A percentile compares a stretch with the other conserved stretches of the same genome.
Conservation (phyloP, 2,329 filamentous ascomycete genomes). For the Epicoccum nigrum region DNA sequence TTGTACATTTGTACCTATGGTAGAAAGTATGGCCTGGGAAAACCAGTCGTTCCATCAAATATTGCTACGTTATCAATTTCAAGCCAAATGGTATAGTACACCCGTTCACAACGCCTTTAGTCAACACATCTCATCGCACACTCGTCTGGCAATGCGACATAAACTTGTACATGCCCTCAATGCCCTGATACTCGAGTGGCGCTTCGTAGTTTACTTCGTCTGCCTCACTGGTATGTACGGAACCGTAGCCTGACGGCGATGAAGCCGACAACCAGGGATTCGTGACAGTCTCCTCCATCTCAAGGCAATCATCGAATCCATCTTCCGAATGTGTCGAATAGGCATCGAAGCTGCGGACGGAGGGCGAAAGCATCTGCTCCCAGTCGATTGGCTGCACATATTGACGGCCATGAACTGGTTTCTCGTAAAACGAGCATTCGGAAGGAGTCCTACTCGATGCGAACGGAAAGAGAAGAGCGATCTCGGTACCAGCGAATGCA, state of each 20-base stretch:
- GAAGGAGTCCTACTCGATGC: constrained; percentile 67
- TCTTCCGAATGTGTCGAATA: constrained; percentile 49
- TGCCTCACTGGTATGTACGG: constrained; percentile 61
- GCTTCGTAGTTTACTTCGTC: constrained; percentile 46
- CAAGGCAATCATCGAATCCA: constrained; percentile 49
- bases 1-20: no score
- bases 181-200: constrained; percentile 64
- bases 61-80: constrained; percentile 31
- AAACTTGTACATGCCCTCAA: constrained; percentile 71
- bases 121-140: constrained; percentile 3
- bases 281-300: constrained; percentile 46
- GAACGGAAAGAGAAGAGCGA: constrained; percentile 85
- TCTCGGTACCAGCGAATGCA: constrained; percentile 66
- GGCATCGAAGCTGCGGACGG: constrained; percentile 39
- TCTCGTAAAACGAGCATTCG: constrained; percentile 55
- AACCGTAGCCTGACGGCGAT: constrained; percentile 61
- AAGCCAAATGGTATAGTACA: constrained; percentile 35
- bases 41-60: no score
- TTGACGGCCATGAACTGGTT: constrained; percentile 46
- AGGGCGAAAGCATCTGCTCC: constrained; percentile 62
- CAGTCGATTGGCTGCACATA: constrained; percentile 55
- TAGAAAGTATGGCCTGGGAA: no score
- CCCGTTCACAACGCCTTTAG: constrained; percentile 14
- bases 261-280: constrained; percentile 61
- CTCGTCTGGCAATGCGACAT: constrained; percentile 66